A percentile compares a stretch with the other conserved stretches of the same genome.
Conservation (phyloP, 106 monocot species). For the Dendrobium officinale region DNA sequence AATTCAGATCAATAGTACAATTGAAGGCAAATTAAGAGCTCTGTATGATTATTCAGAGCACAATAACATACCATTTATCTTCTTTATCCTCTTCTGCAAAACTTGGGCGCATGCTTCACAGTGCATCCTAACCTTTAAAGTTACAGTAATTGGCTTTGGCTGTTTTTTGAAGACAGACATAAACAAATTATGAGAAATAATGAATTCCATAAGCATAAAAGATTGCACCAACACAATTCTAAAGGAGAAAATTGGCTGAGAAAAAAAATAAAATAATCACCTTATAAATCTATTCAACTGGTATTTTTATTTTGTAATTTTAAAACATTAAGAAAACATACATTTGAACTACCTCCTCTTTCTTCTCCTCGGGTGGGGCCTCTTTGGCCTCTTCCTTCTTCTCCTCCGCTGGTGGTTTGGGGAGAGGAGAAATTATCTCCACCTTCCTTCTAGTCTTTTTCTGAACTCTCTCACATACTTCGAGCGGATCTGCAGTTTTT, state of each 20-base stretch:
- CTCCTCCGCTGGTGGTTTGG: constrained; percentile 39
- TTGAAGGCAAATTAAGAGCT: no score
- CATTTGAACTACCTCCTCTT: constrained; percentile 26
- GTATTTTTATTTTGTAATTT: no score
- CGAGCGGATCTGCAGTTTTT: constrained; percentile 36
- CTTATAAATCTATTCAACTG: no score
- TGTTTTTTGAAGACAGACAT: constrained; percentile 5
- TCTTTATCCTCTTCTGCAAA: constrained; percentile 59
- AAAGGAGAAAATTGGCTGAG: no score
- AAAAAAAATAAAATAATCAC: no score
- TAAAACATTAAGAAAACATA: no score
- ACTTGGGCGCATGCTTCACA: constrained; percentile 68
- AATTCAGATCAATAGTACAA: no score
- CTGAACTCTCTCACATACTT: constrained; percentile 64
- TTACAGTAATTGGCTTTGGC: constrained; percentile 52
- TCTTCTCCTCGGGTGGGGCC: constrained; percentile 34
- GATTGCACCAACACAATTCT: no score
- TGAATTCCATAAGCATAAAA: no score
- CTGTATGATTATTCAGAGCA: no score
- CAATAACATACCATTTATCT: constrained; percentile 53
- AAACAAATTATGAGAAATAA: no score
- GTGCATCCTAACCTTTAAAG: constrained; percentile 67
- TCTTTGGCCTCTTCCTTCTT: constrained; percentile 15
- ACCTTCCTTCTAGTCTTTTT: constrained; percentile 60
- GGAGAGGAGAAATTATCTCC: constrained; percentile 65